Conservation (phyloP, 2,329 filamentous ascomycete species). For the Penicillium corylophilum region DNA sequence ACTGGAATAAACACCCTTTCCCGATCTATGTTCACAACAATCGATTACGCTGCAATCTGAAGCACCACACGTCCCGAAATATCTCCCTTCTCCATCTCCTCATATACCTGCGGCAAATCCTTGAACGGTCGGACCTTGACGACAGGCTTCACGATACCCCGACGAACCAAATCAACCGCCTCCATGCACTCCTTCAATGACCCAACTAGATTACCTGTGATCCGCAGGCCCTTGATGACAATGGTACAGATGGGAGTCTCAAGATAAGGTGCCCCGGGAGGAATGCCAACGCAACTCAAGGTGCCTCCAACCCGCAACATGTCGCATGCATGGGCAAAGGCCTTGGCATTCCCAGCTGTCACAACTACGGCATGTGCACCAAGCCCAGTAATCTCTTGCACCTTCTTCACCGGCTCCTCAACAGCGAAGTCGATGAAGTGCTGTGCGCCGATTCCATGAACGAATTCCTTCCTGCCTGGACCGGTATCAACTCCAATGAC, state of each 20-base stretch:
- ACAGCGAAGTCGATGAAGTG: conserved; percentile 44
- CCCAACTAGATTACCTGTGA: conserved; percentile 47
- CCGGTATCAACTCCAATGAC: conserved; percentile 47
- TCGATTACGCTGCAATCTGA: conserved; percentile 32
- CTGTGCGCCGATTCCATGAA: conserved; percentile 40
- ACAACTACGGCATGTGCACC: conserved; percentile 46
- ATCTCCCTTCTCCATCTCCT: conserved; percentile 47
- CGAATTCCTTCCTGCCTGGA: conserved; percentile 38
- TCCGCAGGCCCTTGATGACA: conserved; percentile 47
- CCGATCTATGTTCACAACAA: background rate
- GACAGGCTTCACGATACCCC: conserved; percentile 44
- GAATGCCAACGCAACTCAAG: conserved; percentile 47
- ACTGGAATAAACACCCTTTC: background rate
- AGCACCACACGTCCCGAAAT: conserved; percentile 46
- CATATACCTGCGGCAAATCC: conserved; percentile 45
- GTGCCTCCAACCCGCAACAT: conserved; percentile 47
- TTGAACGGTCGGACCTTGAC: conserved; percentile 44
- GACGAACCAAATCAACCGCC: conserved; percentile 45
- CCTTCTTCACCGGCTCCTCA: conserved; percentile 34
- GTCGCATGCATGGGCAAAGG: conserved; percentile 44
- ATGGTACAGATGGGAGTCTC: conserved; percentile 45
- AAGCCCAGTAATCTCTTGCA: conserved; percentile 39
- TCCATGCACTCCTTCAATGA: conserved; percentile 49
- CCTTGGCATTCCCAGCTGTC: conserved; percentile 42
- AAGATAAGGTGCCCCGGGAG: conserved; percentile 38